A percentile compares a stretch with the other conserved stretches of the same genome.
These are phyloP conservation scores for Phytophthora sp. DNA, from an alignment of 352 stramenopile species.

Conservation along the genomic window DNA sequence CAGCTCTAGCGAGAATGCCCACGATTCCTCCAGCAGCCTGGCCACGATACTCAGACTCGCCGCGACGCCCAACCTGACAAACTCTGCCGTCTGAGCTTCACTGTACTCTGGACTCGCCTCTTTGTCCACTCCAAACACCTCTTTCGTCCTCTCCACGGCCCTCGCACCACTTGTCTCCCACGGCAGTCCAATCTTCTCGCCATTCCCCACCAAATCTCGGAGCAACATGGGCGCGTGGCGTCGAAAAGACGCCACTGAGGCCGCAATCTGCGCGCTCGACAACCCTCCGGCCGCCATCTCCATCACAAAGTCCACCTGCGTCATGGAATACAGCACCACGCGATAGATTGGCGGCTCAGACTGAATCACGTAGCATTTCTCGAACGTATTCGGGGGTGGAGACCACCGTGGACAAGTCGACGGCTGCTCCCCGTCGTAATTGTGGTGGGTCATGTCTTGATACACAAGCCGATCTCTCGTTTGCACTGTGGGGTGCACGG, in stretches of 20 bases:
- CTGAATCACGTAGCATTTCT: slow-evolving; percentile 26
- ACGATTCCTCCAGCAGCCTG: slow-evolving; percentile 40
- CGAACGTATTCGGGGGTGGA: slow-evolving; percentile 23
- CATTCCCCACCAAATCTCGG: slow-evolving; percentile 15
- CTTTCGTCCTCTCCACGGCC: slow-evolving; percentile 4
- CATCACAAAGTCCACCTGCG: slow-evolving; percentile 35
- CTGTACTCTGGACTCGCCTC: slow-evolving; percentile 18
- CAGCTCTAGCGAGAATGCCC: slow-evolving; percentile 51
- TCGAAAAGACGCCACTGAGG: slow-evolving; percentile 19
- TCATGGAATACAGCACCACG: slow-evolving; percentile 25
- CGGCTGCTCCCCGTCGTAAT: slow-evolving; percentile 13
- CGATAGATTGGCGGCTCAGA: slow-evolving; percentile 30
- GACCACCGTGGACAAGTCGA: slow-evolving; percentile 15
- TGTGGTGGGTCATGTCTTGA: slow-evolving; percentile 32
- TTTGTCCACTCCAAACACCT: slow-evolving; percentile 5
- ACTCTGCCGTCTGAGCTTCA: slow-evolving; percentile 30
- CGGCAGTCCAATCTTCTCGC: slow-evolving; percentile 2
- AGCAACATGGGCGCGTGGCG: slow-evolving; percentile 11
- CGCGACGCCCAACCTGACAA: slow-evolving; percentile 42
- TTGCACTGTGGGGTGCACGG: slow-evolving; percentile 23
- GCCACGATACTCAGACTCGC: slow-evolving; percentile 43
- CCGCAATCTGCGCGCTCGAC: slow-evolving; percentile 29
- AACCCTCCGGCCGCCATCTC: slow-evolving; percentile 31
- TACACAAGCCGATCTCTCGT: slow-evolving; percentile 27
- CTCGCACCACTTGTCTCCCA: slow-evolving; percentile 3